Conservation (phyloP, 1,284 basidiomycete species). For the Phylloporus sp. region DNA sequence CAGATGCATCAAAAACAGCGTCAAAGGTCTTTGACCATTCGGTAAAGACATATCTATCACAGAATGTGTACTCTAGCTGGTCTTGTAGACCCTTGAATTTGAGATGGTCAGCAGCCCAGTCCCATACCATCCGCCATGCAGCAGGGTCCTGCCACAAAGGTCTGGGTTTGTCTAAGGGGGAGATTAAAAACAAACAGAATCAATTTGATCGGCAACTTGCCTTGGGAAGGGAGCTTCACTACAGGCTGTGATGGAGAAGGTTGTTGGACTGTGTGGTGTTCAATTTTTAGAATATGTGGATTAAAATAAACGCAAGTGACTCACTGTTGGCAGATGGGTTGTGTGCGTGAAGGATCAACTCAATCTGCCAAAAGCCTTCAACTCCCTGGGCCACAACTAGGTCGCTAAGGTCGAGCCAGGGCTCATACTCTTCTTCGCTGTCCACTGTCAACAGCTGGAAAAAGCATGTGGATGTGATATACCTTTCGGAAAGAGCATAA, state of each 20-base stretch:
- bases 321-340: neutral
- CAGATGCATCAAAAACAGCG: neutral
- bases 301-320: neutral
- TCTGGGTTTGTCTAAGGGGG: neutral
- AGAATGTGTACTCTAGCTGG: neutral
- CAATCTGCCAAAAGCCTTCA: neutral
- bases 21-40: conserved; percentile 1
- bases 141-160: neutral
- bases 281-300: neutral
- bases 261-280: too few species aligned
- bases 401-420: too few species aligned
- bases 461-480: too few species aligned
- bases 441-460: too few species aligned
- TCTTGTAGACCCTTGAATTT: neutral
- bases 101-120: neutral
- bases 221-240: conserved; percentile 1
- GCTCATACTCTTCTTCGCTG: too few species aligned
- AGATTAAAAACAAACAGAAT: neutral
- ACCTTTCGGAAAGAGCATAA: too few species aligned
- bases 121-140: conserved; percentile 1
- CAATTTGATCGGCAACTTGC: neutral
- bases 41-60: neutral
- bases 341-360: neutral
- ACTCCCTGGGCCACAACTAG: too few species aligned
- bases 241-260: too few species aligned